Base-by-base conservation (phyloP, 139 green algal genomes). In the Raphidocelis subcapitata region DNA sequence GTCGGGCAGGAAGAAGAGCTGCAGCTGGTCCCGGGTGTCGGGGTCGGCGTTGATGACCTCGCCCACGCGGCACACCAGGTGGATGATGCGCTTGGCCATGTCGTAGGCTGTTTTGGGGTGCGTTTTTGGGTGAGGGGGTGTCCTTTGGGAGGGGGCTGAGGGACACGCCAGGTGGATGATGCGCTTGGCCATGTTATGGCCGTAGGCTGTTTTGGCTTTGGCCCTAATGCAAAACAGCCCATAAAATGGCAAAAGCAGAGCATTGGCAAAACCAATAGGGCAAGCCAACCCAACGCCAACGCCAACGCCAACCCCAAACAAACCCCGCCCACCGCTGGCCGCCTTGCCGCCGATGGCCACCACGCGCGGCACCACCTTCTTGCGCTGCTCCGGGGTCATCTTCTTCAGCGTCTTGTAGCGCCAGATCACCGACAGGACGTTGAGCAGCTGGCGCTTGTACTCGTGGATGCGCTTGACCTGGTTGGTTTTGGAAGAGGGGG, bases 381-480 rank as follows among this genome's bases (percentile, higher is more conserved):
- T 88, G 56, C 93, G 84, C 88, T 99, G 72, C 66, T 89, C 88
- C 1, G 89, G 84, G 21, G 72, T 88, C 92, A 98, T 96, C 54
- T 79, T 81, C 84, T 95, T 96, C 62, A 99, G 92, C 77, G 90
- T 74, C 73, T 98, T 92, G 84, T 97, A 98, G 41, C 91, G 88
- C 66, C 84, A 84, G 72, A 96, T 90, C 78, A 97, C 87, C 72
- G 82, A 87, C 67, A 98, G 82, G 65, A 97, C 75, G 79, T 98
- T 98, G 35, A 98, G 73, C 75, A 94, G 84, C 91, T 99, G 96
- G 61, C 96, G 86, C 93, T 99, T 99, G 92, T 99, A 99, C 88
- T 99, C 95, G 84, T 99, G 95, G 72, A 99, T 99, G 67, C 96
- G 90, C 87, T 99, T 99, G 71, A 98, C 87, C 87, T 98, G 90